These are phyloP conservation scores for Nicotiana noctiflora DNA, from an alignment of 257 asterid species.

Conservation along the genomic window DNA sequence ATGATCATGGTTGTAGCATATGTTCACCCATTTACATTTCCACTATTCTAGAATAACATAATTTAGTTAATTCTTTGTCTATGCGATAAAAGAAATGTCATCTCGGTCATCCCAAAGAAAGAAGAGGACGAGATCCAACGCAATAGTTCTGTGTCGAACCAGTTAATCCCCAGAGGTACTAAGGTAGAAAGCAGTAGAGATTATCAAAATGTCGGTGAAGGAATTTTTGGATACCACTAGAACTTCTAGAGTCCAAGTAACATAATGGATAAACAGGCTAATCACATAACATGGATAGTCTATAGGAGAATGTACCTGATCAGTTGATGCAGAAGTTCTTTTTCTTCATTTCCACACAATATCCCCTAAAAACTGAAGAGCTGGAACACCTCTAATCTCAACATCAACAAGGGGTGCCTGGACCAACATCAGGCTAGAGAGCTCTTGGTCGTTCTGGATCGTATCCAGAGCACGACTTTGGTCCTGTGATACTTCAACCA, in stretches of 20 bases:
- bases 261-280: background rate
- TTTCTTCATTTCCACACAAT: constrained; percentile 72
- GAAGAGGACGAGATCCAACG: background rate
- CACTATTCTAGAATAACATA: background rate
- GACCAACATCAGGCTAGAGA: constrained; percentile 51
- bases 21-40: background rate
- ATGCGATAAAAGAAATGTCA: background rate
- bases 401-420: constrained; percentile 96
- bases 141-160: background rate
- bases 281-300: background rate
- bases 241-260: background rate
- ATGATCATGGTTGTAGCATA: background rate
- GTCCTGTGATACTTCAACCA: constrained; percentile 45
- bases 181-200: background rate
- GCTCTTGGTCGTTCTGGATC: constrained; percentile 67
- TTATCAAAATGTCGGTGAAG: background rate
- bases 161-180: background rate
- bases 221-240: background rate
- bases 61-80: background rate
- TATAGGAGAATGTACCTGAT: background rate
- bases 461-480: constrained; percentile 66
- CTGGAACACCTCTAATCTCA: constrained; percentile 98
- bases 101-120: background rate
- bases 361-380: constrained; percentile 95
- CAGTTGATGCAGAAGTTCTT: background rate